Conservation (phyloP, 306 rosid species). For the Phaseolus lunatus region DNA sequence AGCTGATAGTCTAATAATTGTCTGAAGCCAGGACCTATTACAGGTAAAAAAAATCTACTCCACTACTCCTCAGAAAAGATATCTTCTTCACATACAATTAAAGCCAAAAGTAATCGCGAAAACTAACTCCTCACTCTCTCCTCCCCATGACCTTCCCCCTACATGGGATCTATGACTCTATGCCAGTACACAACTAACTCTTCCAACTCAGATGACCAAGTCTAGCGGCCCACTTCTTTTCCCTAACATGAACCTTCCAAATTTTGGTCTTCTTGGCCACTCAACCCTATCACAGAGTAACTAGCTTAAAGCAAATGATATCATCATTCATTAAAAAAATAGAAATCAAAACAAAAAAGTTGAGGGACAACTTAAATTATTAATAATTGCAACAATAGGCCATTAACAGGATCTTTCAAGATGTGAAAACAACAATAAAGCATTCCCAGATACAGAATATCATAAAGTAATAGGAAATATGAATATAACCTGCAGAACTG, state of each 20-base stretch:
- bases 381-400: slow-evolving; percentile 30
- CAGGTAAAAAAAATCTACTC: neutral
- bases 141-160: neutral
- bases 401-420: slow-evolving; percentile 34
- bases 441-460: slow-evolving; percentile 38
- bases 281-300: slow-evolving; percentile 17
- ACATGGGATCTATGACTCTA: neutral
- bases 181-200: neutral
- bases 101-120: neutral
- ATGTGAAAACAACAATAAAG: slow-evolving; percentile 12
- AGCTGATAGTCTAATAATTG: neutral
- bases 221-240: too few species aligned
- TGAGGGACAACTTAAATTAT: slow-evolving; percentile 26
- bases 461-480: slow-evolving; percentile 38
- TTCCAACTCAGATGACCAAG: neutral
- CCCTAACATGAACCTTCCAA: neutral
- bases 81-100: neutral
- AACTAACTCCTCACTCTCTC: neutral
- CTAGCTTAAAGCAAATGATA: slow-evolving; percentile 37
- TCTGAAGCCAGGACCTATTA: neutral
- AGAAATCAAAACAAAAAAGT: neutral
- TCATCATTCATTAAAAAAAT: neutral
- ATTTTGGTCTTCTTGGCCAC: neutral
- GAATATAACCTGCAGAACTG: slow-evolving; percentile 75
- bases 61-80: neutral